Conservation (phyloP, 1,139 yeast genomes). For the Yamadazyma friedrichii region DNA sequence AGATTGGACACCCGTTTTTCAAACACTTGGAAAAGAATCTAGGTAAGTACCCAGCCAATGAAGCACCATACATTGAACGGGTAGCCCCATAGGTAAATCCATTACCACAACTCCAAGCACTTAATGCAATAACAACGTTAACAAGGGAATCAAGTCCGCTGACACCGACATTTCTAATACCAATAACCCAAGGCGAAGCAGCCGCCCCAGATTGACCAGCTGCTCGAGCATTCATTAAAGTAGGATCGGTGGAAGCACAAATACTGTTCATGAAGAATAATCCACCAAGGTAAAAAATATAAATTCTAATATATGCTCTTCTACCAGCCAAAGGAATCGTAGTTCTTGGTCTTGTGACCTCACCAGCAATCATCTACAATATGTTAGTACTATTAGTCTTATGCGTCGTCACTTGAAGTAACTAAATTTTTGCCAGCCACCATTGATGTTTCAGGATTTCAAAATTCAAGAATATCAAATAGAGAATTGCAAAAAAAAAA, state of each 20-base stretch:
- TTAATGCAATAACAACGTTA: conserved; percentile 32
- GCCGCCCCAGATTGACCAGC: conserved; percentile 31
- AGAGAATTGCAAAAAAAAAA: no score
- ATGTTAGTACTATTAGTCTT: no score
- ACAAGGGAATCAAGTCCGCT: conserved; percentile 35
- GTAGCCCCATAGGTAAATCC: conserved; percentile 37
- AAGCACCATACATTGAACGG: conserved; percentile 34
- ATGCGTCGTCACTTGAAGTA: no score
- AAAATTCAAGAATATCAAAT: no score
- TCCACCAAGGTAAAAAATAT: conserved; percentile 38
- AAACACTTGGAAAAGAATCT: conserved; percentile 32
- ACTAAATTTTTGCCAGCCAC: no score
- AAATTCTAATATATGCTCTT: conserved; percentile 34
- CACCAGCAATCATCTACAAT: conserved; percentile 27
- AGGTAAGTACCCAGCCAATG: conserved; percentile 39
- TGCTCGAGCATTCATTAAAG: conserved; percentile 24
- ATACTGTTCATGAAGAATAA: conserved; percentile 33
- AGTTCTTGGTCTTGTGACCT: conserved; percentile 32
- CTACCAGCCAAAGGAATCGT: conserved; percentile 34
- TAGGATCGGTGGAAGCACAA: conserved; percentile 34
- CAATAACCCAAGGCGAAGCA: conserved; percentile 42
- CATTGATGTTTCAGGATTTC: no score
- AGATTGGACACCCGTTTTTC: conserved; percentile 35
- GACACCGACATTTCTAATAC: conserved; percentile 35
- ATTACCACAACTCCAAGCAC: conserved; percentile 42